Percentiles rank a stretch among this genome's conserved stretches.
phyloP scores from a whole-genome alignment of 371 early-diverging fungal species.

The Batkoa obscura region DNA sequence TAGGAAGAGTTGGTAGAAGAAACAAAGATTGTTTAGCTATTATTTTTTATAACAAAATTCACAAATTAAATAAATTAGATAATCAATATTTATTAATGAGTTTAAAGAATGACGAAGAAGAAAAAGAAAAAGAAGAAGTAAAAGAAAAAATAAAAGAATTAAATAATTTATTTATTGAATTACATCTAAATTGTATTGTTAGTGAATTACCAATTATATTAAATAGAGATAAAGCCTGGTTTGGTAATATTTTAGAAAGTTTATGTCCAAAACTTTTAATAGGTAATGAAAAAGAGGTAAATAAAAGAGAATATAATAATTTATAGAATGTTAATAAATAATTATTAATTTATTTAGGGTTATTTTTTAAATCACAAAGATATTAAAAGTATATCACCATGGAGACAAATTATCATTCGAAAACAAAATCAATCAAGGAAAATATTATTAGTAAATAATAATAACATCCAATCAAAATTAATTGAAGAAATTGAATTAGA shows the following conservation, averaged over 20 bases:
- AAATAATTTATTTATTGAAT: constrained; percentile 20
- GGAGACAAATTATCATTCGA: neutral
- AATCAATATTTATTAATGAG: neutral
- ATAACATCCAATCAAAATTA: constrained; percentile 14
- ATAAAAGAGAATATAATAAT: neutral
- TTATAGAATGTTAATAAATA: no score
- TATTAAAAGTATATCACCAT: no score
- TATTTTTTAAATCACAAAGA: constrained; percentile 8
- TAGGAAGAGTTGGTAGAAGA: constrained; percentile 46
- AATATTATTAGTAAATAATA: constrained; percentile 30
- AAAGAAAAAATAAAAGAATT: constrained; percentile 15
- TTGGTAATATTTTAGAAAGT: constrained; percentile 12
- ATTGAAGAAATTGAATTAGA: constrained; percentile 32
- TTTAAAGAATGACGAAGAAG: neutral
- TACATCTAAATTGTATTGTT: constrained; percentile 44
- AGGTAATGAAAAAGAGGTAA: constrained; percentile 9
- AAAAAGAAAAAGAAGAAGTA: neutral
- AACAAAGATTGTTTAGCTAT: constrained; percentile 33
- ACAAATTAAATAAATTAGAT: neutral
- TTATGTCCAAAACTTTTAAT: constrained; percentile 15
- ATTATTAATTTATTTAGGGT: neutral
- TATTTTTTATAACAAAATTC: constrained; percentile 21
- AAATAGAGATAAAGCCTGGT: constrained; percentile 16
- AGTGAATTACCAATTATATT: constrained; percentile 22
- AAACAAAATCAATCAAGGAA: constrained; percentile 15